Percentiles rank a stretch among this genome's conserved stretches.
Conservation (phyloP, 2,329 filamentous ascomycete species). For the Pyrenophora teres region DNA sequence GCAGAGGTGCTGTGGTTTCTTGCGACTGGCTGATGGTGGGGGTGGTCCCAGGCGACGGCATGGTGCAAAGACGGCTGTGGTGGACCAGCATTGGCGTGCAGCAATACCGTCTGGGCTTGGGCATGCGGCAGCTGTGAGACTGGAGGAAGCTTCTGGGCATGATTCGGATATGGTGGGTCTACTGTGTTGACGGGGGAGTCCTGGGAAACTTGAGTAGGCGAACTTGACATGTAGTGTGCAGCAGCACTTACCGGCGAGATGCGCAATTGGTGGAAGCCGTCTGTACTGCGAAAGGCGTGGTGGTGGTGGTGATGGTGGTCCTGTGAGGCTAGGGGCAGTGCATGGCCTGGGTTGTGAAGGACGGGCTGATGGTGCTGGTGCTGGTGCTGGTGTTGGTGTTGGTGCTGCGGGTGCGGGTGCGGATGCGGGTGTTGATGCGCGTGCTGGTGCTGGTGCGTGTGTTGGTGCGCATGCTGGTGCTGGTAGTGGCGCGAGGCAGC, state of each 20-base stretch:
- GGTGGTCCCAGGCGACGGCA: conserved; percentile 21
- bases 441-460: conserved; percentile 14
- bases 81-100: conserved; percentile 16
- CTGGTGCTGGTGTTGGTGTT: conserved; percentile 7
- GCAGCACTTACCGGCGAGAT: conserved; percentile 28
- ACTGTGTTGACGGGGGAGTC: conserved; percentile 24
- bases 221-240: conserved; percentile 14
- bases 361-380: conserved; percentile 15
- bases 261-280: conserved; percentile 26
- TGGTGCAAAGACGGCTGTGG: conserved; percentile 24
- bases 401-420: conserved; percentile 6
- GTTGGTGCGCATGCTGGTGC: background rate
- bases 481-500: conserved; percentile 22
- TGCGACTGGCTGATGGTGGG: conserved; percentile 21
- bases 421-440: conserved; percentile 19
- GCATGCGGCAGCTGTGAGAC: conserved; percentile 29
- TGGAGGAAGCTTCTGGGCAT: conserved; percentile 25
- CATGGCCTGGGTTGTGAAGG: conserved; percentile 2
- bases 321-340: conserved; percentile 14
- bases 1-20: conserved; percentile 17
- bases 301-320: conserved; percentile 1
- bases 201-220: conserved; percentile 27
- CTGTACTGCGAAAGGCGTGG: conserved; percentile 15
- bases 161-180: conserved; percentile 31
- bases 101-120: conserved; percentile 18